phyloP scores from a whole-genome alignment of 2,329 filamentous ascomycete species.

The Colletotrichum cereale region DNA sequence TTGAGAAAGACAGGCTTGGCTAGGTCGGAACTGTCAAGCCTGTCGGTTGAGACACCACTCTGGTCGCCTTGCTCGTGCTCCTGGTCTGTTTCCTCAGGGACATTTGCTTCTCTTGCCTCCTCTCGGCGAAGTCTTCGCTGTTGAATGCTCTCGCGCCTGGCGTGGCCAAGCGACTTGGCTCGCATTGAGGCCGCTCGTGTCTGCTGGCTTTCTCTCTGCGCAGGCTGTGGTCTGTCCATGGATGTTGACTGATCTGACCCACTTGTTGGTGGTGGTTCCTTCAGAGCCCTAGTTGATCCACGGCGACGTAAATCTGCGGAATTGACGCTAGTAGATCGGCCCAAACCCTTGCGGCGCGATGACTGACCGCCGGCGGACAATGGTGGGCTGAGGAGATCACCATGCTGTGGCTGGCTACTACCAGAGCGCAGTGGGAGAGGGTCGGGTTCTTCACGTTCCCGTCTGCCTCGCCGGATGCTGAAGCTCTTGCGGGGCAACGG shows the following conservation, averaged over 20 bases:
- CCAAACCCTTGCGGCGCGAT: conserved; percentile 77
- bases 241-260: conserved; percentile 81
- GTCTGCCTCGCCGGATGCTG: conserved; percentile 76
- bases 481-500: conserved; percentile 83
- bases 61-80: conserved; percentile 74
- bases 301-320: conserved; percentile 84
- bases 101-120: conserved; percentile 78
- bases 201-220: conserved; percentile 63
- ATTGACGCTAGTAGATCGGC: conserved; percentile 91
- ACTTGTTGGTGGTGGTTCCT: conserved; percentile 80
- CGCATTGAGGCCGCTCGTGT: conserved; percentile 75
- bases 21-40: conserved; percentile 77
- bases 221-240: conserved; percentile 64
- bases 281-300: conserved; percentile 59
- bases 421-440: conserved; percentile 64
- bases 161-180: conserved; percentile 90
- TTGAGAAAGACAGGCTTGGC: conserved; percentile 96
- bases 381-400: conserved; percentile 83
- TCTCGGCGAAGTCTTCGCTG: conserved; percentile 82
- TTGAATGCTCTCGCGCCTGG: conserved; percentile 91
- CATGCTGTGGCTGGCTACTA: conserved; percentile 78
- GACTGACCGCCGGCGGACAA: conserved; percentile 70
- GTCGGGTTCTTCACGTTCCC: conserved; percentile 64
- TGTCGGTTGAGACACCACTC: conserved; percentile 71
- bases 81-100: conserved; percentile 88